Evolutionary conservation across 1,284 basidiomycete genomes (phyloP), one percentile per base, ranked within the genome.

Genomic region (Cronartium quercuum): DNA sequence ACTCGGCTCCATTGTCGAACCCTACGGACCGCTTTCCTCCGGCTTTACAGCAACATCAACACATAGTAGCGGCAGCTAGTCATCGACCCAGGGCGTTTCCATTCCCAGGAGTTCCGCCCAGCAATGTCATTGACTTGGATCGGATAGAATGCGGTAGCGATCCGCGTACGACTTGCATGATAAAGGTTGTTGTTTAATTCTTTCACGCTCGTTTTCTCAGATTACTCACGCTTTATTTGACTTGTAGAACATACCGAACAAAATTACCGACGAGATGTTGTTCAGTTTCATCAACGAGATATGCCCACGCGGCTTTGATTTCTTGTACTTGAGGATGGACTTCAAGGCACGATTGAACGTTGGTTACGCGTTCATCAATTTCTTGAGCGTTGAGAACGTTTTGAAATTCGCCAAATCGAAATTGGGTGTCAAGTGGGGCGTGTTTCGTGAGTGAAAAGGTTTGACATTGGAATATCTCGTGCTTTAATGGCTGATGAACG

Each of bases 371-470:
- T 74, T 74, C 38, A 76, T 92, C 76, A 93, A 92, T 82, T 93
- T 93, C 78, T 90, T 91, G 77, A 84, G 84, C 3, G 88, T 91
- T 24, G 83, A 88, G 77, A 77, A 79, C 0, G 84, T 94, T 60
- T 82, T 91, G 77, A 82, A 81, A 44, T 94, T 94, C 80, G 90
- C 90, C 12, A 87, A 86, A 79, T 83, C 84, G 60, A 87, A 87
- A 77, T 83, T 92, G 62, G 90, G 90, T 1, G 86, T 88, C 76
- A 91, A 89, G 81, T 92, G 90, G 91, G 88, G 76, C 78, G 83
- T 77, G 24, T 74, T 76, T 55, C 38, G n/a, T 61, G 40, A 62
- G 70, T 40, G 13, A 88, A 76, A 29, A 29, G 78, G 82, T 77
- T 34, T 66, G 68, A 51, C 35, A 10, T 10, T 61, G 75, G 13